Base-by-base conservation (phyloP, 306 rosid species). In the Pyrus bretschneideri region DNA sequence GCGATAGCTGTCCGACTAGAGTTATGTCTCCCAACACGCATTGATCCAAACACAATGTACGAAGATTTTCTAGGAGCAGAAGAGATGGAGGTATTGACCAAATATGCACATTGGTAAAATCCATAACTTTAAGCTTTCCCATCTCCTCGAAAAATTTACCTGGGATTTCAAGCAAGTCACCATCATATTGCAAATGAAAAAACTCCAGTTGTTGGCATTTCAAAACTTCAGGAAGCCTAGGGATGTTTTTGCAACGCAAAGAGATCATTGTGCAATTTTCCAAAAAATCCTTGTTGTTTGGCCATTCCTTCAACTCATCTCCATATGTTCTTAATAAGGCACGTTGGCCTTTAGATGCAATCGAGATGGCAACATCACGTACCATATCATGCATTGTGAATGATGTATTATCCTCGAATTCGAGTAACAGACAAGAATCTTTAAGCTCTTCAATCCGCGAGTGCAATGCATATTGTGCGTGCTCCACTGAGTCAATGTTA, bases 1-100 rank as follows among this genome's bases (percentile, higher is more conserved):
- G 82, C 23, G 58, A 70, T 44, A 88, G 10, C 42, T 79, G n/a
- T 1, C 85, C 93, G 18, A 89, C 70, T 14, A 82, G 4, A 31
- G 70, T 7, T 18, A 86, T 1, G 55, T 78, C 38, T 44, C 49
- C 89, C 40, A 89, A 55, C 0, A 2, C 31, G 42, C 86, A 86
- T 0, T 2, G 7, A 74, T 77, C 82, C 51, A 89, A 51, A 69
- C 81, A 81, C 75, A 89, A 78, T 30, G 83, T 79, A 3, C 12
- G 74, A 64, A 83, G 80, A 45, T 27, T 64, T 35, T 42, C 19
- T 5, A 79, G 51, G 71, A 0, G 29, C 1, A 4, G 3, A 64
- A 83, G 22, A 8, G 86, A 78, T 25, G 72, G 17, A 23, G 86
- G 83, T 2, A 75, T 25, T 0, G 12, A 49, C 4, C 1, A 79